Evolutionary conservation across 768 basidiomycete genomes (phyloP), one percentile per base, ranked within the genome.

Genomic region (Infundibulicybe gibba): DNA sequence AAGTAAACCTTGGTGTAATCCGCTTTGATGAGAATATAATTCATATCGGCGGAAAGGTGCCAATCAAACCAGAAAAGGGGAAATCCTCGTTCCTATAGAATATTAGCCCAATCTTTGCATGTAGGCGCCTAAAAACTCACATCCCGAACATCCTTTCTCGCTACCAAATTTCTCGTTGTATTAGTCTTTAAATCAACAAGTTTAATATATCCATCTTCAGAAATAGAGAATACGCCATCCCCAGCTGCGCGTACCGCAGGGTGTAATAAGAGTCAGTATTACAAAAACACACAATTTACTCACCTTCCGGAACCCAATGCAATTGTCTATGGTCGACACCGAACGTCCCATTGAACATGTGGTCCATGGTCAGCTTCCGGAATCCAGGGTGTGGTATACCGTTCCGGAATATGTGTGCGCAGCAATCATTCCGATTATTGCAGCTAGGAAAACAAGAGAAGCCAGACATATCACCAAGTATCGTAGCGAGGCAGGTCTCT

Each of bases 311-410:
- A 21, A 98, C 85, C 97, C 97, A 99, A 38, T 83, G 73, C 31
- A 99, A 61, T 16, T 56, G 55, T 41, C 73, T 71, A 2, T 60
- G 55, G 3, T 74, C 59, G 2, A 72, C 64, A 13, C 31, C 50
- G 59, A 97, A 98, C 2, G 94, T 97, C 3, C 91, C 92, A 60
- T 97, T 95, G 70, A 92, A 93, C 43, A 97, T 64, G 61, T 94
- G 87, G 59, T 97, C 91, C 76, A 98, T 81, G 3, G 85, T 86
- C 25, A 97, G 72, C 54, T 80, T 87, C 49, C 71, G 72, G 32
- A 63, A 72, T 1, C 90, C 87, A 20, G 73, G 71, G 71, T 56
- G 56, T 65, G 70, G 61, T 76, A 76, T 6, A 75, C 57, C 46
- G 74, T 66, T 15, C 84, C 79, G 19, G 74, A 72, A 68, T 91